Conservation (phyloP, 2,329 filamentous ascomycete genomes). For the Diaporthe citriasiana region DNA sequence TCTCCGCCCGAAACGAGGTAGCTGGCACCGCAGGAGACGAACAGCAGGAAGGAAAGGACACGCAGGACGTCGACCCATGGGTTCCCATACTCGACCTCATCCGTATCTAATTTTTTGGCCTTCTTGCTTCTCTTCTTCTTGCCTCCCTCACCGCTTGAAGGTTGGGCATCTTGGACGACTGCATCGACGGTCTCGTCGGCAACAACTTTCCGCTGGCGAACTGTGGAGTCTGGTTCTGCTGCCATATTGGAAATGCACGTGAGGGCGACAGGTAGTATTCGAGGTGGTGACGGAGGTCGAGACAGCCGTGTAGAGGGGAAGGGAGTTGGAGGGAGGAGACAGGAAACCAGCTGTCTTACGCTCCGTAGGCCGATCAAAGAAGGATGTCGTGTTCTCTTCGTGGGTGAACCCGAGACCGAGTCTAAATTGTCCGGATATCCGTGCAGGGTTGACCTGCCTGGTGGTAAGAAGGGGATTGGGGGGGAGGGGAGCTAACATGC, state of each 20-base stretch:
- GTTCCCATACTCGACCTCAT: slow-evolving; percentile 70
- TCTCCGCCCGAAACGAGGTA: slow-evolving; percentile 82
- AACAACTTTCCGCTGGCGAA: slow-evolving; percentile 41
- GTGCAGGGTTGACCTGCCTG: slow-evolving; percentile 9
- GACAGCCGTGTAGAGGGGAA: not conserved
- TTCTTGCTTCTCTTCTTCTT: slow-evolving; percentile 49
- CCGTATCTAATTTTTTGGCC: slow-evolving; percentile 50
- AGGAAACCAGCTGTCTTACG: slow-evolving; percentile 5
- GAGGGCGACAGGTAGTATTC: not conserved
- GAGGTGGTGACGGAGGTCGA: not conserved
- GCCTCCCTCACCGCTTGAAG: slow-evolving; percentile 26
- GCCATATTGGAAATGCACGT: slow-evolving; percentile 16
- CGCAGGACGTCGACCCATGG: slow-evolving; percentile 77
- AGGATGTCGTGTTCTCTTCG: slow-evolving; percentile 28
- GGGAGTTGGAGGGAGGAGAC: not conserved
- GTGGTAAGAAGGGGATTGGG: too few species aligned
- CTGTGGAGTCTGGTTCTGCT: slow-evolving; percentile 36
- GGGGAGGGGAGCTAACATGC: not conserved
- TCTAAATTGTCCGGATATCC: slow-evolving; percentile 7
- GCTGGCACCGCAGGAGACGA: slow-evolving; percentile 78
- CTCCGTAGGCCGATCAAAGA: not conserved
- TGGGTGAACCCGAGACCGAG: slow-evolving; percentile 24
- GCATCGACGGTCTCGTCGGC: slow-evolving; percentile 4
- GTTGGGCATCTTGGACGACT: not conserved
- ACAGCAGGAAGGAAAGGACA: slow-evolving; percentile 74